phyloP scores from a whole-genome alignment of 2,329 filamentous ascomycete genomes.

The Metarhizium robertsii region DNA sequence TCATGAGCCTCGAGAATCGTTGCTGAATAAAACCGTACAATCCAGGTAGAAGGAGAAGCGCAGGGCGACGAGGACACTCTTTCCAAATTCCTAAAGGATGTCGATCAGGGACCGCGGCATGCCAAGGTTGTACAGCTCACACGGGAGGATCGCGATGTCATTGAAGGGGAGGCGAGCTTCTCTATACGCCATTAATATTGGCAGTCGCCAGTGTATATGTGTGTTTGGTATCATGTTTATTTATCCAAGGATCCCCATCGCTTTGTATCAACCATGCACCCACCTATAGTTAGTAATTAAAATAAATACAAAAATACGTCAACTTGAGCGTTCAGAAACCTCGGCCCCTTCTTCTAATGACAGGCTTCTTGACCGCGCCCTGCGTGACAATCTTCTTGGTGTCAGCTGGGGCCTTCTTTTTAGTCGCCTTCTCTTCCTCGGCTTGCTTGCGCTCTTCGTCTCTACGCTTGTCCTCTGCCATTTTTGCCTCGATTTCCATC shows the following conservation, averaged over 20 bases:
- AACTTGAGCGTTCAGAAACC: conserved; percentile 31
- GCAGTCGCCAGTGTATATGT: background rate
- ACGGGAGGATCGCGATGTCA: conserved; percentile 53
- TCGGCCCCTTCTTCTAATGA: conserved; percentile 45
- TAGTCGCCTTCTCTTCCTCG: conserved; percentile 35
- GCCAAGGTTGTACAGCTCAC: conserved; percentile 69
- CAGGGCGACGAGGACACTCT: conserved; percentile 63
- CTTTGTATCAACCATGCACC: background rate
- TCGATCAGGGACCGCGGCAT: conserved; percentile 64
- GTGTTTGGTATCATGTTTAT: background rate
- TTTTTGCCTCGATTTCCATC: conserved; percentile 88
- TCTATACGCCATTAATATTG: conserved; percentile 34
- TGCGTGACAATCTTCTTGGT: conserved; percentile 51
- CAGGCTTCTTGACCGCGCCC: conserved; percentile 53
- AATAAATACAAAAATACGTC: background rate
- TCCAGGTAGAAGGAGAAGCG: conserved; percentile 78
- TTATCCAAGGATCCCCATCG: background rate
- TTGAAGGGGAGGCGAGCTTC: conserved; percentile 62
- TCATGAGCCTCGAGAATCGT: background rate
- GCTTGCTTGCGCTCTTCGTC: conserved; percentile 48
- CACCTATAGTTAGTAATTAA: background rate
- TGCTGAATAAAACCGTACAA: background rate
- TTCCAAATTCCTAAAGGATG: conserved; percentile 60
- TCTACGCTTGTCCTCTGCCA: conserved; percentile 72
- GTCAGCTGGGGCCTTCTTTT: conserved; percentile 25